Percentiles rank a stretch among this genome's conserved stretches.
These are phyloP conservation scores for Tricharina praecox DNA, from an alignment of 495 filamentous ascomycete genomes.

Conservation along the genomic window DNA sequence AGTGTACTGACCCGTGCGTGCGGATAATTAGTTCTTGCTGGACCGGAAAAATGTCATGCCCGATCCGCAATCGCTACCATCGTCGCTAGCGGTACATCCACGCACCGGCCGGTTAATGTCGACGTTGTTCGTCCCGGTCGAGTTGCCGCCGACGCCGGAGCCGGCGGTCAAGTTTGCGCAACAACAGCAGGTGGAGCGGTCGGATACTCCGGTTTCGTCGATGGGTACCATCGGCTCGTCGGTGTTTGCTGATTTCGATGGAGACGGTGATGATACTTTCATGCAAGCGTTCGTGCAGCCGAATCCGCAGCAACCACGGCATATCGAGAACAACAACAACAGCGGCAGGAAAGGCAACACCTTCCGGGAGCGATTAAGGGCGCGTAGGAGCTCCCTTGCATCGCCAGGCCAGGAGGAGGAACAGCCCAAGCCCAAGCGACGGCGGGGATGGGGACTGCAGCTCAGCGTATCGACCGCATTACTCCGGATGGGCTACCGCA, in stretches of 20 bases:
- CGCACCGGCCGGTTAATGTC: conserved; percentile 16
- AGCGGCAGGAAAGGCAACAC: neutral
- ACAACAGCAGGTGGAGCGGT: neutral
- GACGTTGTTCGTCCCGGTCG: conserved; percentile 18
- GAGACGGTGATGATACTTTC: conserved; percentile 9
- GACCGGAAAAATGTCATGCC: conserved; percentile 15
- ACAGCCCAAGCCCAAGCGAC: neutral
- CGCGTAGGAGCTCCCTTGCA: neutral
- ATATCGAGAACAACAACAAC: neutral
- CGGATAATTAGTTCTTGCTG: conserved; percentile 14
- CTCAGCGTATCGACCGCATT: neutral
- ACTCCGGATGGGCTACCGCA: neutral
- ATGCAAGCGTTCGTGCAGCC: conserved; percentile 18
- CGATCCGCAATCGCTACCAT: conserved; percentile 18
- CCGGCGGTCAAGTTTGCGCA: conserved; percentile 14
- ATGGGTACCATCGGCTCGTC: conserved; percentile 14
- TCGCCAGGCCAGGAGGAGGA: neutral
- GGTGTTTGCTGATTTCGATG: conserved; percentile 11
- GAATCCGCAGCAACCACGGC: conserved; percentile 10
- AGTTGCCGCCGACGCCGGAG: conserved; percentile 15
- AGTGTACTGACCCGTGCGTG: neutral
- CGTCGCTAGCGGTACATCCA: conserved; percentile 12
- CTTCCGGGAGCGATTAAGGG: neutral
- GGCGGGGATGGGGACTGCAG: neutral
- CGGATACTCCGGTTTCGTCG: conserved; percentile 17